A percentile compares a stretch with the other conserved stretches of the same genome.
These are phyloP conservation scores for sorghum (Sorghum bicolor) DNA, from an alignment of 176 grass and related monocot species.

Conservation along the genomic window Sorghum_bicolor_NCBIv3 NC_012873.2:17363501-17364000, in stretches of 20 bases:
- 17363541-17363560: conserved; percentile 52
- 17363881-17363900: not conserved
- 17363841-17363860: not conserved
- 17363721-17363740: not conserved
- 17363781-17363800: not conserved
- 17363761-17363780: not conserved
- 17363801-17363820: not conserved
- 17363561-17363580: conserved; percentile 45
- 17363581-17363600: conserved; percentile 57
- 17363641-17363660: not conserved
- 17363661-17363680: not conserved
- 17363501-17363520: not conserved
- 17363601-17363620: conserved; percentile 52
- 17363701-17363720: not conserved
- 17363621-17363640: conserved; percentile 31
- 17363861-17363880: not conserved
- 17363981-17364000: too few relatives aligned
- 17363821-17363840: not conserved
- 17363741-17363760: not conserved
- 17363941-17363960: too few relatives aligned
- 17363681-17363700: not conserved
- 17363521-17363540: conserved; percentile 40
- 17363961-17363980: too few relatives aligned
- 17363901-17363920: not conserved
- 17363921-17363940: too few relatives aligned